phyloP scores from a whole-genome alignment of 139 green algal species.

The Marvania coccoides region DNA sequence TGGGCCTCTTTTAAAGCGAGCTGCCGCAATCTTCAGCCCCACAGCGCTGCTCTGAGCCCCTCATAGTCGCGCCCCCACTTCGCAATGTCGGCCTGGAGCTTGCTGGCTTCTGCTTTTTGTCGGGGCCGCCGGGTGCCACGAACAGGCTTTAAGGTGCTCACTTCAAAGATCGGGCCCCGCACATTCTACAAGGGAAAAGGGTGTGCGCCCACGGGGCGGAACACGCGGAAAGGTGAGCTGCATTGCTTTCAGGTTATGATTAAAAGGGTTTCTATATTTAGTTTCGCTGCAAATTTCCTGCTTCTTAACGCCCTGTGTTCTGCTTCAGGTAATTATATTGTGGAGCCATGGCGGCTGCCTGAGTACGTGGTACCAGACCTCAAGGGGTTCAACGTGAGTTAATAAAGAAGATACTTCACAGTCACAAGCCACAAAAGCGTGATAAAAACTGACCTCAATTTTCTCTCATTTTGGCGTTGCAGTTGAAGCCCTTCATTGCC shows the following conservation, averaged over 20 bases:
- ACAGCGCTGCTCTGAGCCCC: not conserved
- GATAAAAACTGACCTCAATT: not conserved
- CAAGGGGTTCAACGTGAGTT: constrained; percentile 17
- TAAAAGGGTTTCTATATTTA: not conserved
- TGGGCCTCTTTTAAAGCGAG: too few relatives aligned
- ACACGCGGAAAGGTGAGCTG: constrained; percentile 47
- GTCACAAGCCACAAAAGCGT: not conserved
- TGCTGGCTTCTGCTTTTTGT: not conserved
- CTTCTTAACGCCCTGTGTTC: too few relatives aligned
- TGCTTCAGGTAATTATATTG: constrained; percentile 20
- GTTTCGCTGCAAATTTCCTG: not conserved
- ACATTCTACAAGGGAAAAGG: constrained; percentile 58
- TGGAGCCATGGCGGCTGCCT: constrained; percentile 9
- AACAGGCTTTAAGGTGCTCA: constrained; percentile 30
- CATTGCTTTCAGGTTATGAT: not conserved
- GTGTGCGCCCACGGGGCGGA: constrained; percentile 12
- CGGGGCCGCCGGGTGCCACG: constrained; percentile 23
- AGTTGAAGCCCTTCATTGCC: constrained; percentile 15
- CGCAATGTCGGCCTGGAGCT: not conserved
- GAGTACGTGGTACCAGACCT: constrained; percentile 31
- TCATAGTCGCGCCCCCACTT: not conserved
- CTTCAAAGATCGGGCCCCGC: constrained; percentile 34
- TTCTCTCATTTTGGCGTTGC: not conserved
- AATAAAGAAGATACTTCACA: not conserved
- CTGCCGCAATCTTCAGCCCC: not conserved